phyloP scores from a whole-genome alignment of 2,329 filamentous ascomycete genomes.

The Trichocomaceae sp. region DNA sequence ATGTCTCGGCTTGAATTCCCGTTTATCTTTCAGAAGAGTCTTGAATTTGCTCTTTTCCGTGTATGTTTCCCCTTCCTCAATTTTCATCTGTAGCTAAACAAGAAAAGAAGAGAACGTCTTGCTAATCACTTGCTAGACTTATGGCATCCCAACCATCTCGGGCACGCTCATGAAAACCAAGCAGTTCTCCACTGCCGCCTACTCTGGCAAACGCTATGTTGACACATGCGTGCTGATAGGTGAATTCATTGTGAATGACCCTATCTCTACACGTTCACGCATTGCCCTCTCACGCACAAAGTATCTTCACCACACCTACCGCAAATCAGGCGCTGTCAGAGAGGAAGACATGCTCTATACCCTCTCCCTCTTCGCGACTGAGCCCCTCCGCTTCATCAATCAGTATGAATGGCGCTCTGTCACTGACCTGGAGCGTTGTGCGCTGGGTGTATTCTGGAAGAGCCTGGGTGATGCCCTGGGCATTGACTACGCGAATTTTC shows the following conservation, averaged over 20 bases:
- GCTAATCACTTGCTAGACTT: conserved; percentile 36
- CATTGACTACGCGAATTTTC: conserved; percentile 43
- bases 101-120: neutral
- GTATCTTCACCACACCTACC: conserved; percentile 55
- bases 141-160: conserved; percentile 52
- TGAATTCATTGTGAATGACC: conserved; percentile 43
- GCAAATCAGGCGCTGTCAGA: conserved; percentile 52
- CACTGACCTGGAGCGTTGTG: conserved; percentile 61
- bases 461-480: conserved; percentile 63
- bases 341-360: conserved; percentile 62
- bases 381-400: conserved; percentile 58
- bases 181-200: conserved; percentile 43
- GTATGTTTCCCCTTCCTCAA: conserved; percentile 23
- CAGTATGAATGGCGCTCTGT: conserved; percentile 64
- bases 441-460: conserved; percentile 65
- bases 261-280: conserved; percentile 38
- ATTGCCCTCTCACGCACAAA: conserved; percentile 59
- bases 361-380: conserved; percentile 57
- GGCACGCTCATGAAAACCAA: conserved; percentile 44
- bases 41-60: conserved; percentile 56
- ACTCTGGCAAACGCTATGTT: conserved; percentile 47
- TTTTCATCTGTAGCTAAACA: neutral
- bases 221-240: conserved; percentile 47
- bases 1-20: conserved; percentile 52
- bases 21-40: conserved; percentile 42